Evolutionary conservation across 1,139 yeast genomes (phyloP), one percentile per base, ranked within the genome.

Genomic region (Kurtzmaniella quercitrusa): DNA sequence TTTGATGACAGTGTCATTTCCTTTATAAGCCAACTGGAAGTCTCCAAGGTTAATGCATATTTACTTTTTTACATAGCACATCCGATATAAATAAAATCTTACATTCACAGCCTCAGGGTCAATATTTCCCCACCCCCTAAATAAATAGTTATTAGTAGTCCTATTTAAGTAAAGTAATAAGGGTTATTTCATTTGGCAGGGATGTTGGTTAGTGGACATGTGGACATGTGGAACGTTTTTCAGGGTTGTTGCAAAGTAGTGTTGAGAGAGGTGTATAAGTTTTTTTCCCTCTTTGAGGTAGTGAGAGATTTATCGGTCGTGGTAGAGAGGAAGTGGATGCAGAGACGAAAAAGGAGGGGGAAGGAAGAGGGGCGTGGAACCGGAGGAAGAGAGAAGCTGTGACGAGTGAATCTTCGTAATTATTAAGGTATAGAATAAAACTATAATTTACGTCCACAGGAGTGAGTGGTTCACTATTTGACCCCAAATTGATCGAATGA

Each of bases 1-100:
- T 91, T 90, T 61, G 96, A 93, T 59, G 98, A 93, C 64, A 82
- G 94, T 21, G 81, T 84, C 55, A 86, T 93, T n/a, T 79, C 91
- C 1, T 62, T 79, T 44, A 75, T 89, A 15, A 60, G 81, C 6
- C 81, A 76, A 47, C 75, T 79, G 41, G 83, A 82, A 46, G 96
- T 90, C 12, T 66, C 79, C 45, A 67, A 73, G 41, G 73, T 86
- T 27, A 83, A 79, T 53, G 96, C 96, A 25, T 91, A 91, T 62
- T 67, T 91, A 53, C 64, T 90, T 49, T 89, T 85, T 56, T 91
- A 89, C 65, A 79, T 87, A 43, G 75, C 85, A 17, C 84, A 78
- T 14, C 36, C 8, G 18, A 31, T 31, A 14, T 31, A 31, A 31
- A 27, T 27, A 27, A 27, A 27, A 27, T 11, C 10, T n/a, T n/a